Base-by-base conservation (phyloP, 2,329 filamentous ascomycete species). In the Sporothrix brunneoviolacea region DNA sequence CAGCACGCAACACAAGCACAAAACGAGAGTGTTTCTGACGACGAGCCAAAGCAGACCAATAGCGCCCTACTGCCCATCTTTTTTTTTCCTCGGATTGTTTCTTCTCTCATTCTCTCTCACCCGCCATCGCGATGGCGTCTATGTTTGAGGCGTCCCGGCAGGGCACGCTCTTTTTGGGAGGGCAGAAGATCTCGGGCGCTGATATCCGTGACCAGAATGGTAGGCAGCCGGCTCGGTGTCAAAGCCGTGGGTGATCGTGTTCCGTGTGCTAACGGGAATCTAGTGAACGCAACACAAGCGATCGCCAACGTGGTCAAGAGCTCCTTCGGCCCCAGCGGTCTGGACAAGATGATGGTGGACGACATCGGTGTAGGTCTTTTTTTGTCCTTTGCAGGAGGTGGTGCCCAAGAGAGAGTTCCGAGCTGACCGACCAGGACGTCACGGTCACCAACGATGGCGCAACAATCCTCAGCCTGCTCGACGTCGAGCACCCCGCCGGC, bases 271-370 rank as follows among this genome's bases (percentile, higher is more conserved):
- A 47, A 64, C 54, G 24, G 10, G 5, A 9, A 32, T 42, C 24
- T 64, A 91, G 93, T 97, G 43, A 82, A 90, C 60, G 93, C 93
- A 60, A 97, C 93, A 40, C 90, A 96, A 69, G 90, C 91, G 53
- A 97, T 98, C 64, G 86, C 93, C 63, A 98, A 97, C 82, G 91
- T 98, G 54, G 90, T 98, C 69, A 97, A 95, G 77, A 95, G 88
- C 70, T 98, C 93, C 15, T 98, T 98, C 66, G 93, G 93, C 50
- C 93, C 93, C 46, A 95, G 89, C 56, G 93, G 93, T 43, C 80
- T 98, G 59, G 93, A 98, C 69, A 98, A 98, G 81, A 98, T 98
- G 93, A 97, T 98, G 93, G 93, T 98, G 62, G 93, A 98, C 73
- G 93, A 98, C 68, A 97, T 98, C 68, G 93, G 93, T 65, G 86